phyloP scores from a whole-genome alignment of 768 basidiomycete genomes.

The Clitopilus hobsonii region DNA sequence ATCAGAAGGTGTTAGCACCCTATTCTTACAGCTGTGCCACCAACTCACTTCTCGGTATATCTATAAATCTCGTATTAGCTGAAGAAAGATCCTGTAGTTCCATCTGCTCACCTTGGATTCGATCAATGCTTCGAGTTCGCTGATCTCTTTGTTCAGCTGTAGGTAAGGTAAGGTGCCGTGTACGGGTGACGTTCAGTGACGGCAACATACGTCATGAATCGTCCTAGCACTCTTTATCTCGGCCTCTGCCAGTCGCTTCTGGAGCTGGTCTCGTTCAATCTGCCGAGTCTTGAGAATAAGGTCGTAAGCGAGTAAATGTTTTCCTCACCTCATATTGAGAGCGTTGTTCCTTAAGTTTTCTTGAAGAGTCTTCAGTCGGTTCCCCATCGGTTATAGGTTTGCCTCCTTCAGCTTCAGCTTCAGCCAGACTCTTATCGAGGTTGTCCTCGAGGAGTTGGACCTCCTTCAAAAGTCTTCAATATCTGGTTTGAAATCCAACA shows the following conservation, averaged over 20 bases:
- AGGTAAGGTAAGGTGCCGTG: neutral
- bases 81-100: neutral
- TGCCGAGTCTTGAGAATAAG: constrained; percentile 19
- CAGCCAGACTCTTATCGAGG: constrained; percentile 53
- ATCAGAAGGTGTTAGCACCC: constrained; percentile 5
- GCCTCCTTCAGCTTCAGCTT: constrained; percentile 36
- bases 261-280: constrained; percentile 65
- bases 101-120: constrained; percentile 72
- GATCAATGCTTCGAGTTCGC: constrained; percentile 88
- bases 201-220: constrained; percentile 52
- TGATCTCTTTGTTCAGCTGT: constrained; percentile 87
- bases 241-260: constrained; percentile 60
- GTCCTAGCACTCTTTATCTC: constrained; percentile 74
- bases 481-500: neutral
- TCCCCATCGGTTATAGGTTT: constrained; percentile 8
- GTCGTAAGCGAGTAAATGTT: neutral
- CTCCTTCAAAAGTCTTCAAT: constrained; percentile 41
- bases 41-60: constrained; percentile 74
- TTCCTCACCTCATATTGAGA: constrained; percentile 46
- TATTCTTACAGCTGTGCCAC: neutral
- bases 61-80: constrained; percentile 27
- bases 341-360: constrained; percentile 45
- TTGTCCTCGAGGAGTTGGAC: constrained; percentile 75
- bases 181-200: neutral
- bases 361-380: constrained; percentile 25